Conservation (phyloP, 2,329 filamentous ascomycete genomes). For the Rutstroemia sydowiana region DNA sequence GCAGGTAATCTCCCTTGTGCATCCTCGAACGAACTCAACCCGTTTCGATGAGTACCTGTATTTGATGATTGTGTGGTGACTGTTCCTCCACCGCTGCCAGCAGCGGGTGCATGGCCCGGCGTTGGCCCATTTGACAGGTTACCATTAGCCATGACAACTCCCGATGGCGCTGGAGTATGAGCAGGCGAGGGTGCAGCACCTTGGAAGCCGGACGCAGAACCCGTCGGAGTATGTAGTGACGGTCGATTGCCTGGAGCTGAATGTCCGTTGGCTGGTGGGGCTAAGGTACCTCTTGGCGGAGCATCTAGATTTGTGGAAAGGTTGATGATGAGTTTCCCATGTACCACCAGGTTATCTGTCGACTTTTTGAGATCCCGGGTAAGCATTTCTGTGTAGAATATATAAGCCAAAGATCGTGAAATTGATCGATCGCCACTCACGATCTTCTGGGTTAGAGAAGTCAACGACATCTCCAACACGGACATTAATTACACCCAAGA, state of each 20-base stretch:
- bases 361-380: conserved; percentile 96
- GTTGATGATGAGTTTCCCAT: conserved; percentile 95
- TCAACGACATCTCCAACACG: conserved; percentile 92
- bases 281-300: conserved; percentile 49
- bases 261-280: conserved; percentile 23
- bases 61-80: conserved; percentile 19
- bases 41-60: conserved; percentile 32
- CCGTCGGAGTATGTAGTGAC: conserved; percentile 27
- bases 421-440: conserved; percentile 45
- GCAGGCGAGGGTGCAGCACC: conserved; percentile 30
- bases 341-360: conserved; percentile 93
- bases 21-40: conserved; percentile 91
- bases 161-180: conserved; percentile 23
- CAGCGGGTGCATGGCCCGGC: conserved; percentile 29
- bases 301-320: conserved; percentile 80
- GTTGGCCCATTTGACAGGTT: conserved; percentile 25
- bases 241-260: conserved; percentile 21
- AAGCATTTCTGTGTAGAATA: conserved; percentile 70
- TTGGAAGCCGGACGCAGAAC: conserved; percentile 24
- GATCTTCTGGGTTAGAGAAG: conserved; percentile 80
- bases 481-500: conserved; percentile 95
- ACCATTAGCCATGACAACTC: conserved; percentile 27
- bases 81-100: conserved; percentile 26
- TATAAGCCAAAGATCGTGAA: conserved; percentile 12
- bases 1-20: conserved; percentile 85